phyloP scores from a whole-genome alignment of 305 asterid species.

The Fraxinus ornus region DNA sequence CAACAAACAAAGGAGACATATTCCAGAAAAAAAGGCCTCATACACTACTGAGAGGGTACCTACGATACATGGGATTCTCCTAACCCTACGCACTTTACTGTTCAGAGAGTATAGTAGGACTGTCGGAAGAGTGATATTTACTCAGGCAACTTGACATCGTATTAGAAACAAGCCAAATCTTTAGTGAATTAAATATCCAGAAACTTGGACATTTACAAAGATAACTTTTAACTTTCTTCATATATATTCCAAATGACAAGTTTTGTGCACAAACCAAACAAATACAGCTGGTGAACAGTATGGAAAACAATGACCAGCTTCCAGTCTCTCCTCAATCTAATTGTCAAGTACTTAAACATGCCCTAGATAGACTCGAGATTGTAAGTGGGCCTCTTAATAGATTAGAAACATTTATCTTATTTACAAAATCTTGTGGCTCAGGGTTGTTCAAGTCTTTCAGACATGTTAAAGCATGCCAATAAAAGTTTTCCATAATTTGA shows the following conservation, averaged over 20 bases:
- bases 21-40: background rate
- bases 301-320: background rate
- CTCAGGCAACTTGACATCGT: background rate
- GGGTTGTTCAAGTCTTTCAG: background rate
- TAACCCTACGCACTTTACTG: background rate
- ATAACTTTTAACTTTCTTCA: constrained; percentile 2
- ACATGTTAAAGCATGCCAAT: background rate
- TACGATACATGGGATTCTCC: background rate
- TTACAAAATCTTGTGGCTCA: background rate
- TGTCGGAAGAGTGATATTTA: background rate
- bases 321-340: background rate
- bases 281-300: background rate
- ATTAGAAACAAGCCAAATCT: background rate
- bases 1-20: constrained; percentile 10
- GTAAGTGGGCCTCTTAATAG: background rate
- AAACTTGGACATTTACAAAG: background rate
- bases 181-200: background rate
- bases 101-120: background rate
- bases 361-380: constrained; percentile 3
- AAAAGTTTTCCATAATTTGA: background rate
- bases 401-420: background rate
- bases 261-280: background rate
- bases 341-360: background rate
- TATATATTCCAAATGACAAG: background rate
- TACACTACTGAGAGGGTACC: background rate